A percentile compares a stretch with the other conserved stretches of the same genome.
Conservation (phyloP, 164 flowering plant species). For the Kalanchoe fedtschenkoi region DNA sequence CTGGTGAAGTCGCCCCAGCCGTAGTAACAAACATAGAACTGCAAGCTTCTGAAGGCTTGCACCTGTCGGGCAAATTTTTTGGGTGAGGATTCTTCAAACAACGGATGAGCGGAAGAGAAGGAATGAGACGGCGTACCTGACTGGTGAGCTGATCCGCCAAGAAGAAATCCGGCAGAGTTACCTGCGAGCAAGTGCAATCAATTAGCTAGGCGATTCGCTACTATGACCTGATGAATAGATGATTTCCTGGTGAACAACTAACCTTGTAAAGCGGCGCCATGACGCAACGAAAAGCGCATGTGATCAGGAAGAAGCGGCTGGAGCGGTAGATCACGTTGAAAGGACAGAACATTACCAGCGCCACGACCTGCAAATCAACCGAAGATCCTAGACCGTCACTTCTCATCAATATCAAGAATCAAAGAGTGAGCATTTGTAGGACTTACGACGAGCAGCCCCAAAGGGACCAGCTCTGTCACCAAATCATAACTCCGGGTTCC, state of each 20-base stretch:
- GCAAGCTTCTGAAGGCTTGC: constrained; percentile 37
- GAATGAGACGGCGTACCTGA: constrained; percentile 25
- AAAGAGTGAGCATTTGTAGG: background rate
- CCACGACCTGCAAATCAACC: constrained; percentile 26
- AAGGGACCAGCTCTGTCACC: constrained; percentile 39
- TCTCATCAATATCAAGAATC: background rate
- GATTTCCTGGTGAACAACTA: background rate
- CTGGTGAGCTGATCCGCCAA: constrained; percentile 63
- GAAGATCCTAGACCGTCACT: background rate
- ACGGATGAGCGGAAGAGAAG: background rate
- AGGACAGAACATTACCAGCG: constrained; percentile 33
- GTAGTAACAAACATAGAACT: constrained; percentile 41
- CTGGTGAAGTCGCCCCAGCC: constrained; percentile 36
- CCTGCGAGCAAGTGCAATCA: background rate
- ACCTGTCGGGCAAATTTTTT: constrained; percentile 17
- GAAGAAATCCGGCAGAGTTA: constrained; percentile 51
- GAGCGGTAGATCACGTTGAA: constrained; percentile 60
- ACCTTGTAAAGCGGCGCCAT: constrained; percentile 75
- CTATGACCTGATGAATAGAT: background rate
- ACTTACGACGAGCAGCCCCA: constrained; percentile 24
- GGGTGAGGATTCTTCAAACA: no score
- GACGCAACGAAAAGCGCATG: constrained; percentile 29
- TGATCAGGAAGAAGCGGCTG: constrained; percentile 51
- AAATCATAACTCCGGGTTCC: constrained; percentile 25
- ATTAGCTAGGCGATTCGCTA: background rate